Evolutionary conservation across 225 moss, liverwort and hornwort species (phyloP).

Genomic region (Takakia lepidozioides): DNA sequence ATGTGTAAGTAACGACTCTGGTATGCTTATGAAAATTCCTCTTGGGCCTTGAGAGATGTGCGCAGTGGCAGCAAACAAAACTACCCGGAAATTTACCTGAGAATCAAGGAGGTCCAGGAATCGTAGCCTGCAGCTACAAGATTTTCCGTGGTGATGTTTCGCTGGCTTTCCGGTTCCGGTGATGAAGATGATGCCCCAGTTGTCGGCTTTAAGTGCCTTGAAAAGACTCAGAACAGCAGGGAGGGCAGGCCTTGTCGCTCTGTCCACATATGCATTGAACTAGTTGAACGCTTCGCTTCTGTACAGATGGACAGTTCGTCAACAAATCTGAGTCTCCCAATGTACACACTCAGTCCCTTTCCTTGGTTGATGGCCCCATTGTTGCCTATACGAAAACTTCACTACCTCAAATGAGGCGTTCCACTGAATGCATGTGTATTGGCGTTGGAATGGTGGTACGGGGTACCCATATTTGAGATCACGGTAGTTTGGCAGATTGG

Average conservation of each 20-base stretch:
- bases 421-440: no score
- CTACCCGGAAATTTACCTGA: constrained; percentile 36
- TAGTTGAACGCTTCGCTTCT: constrained; percentile 78
- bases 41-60: no score
- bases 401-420: no score
- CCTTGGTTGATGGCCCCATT: no score
- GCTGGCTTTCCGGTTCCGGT: constrained; percentile 69
- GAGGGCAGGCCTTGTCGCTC: constrained; percentile 54
- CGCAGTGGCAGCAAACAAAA: no score
- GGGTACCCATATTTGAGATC: constrained; percentile 81
- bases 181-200: constrained; percentile 78
- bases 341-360: no score
- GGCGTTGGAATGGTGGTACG: not conserved
- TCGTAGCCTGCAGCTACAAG: constrained; percentile 57
- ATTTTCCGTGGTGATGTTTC: constrained; percentile 67
- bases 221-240: constrained; percentile 57
- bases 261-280: constrained; percentile 80
- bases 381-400: not conserved
- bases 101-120: constrained; percentile 48
- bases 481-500: constrained; percentile 78
- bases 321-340: no score
- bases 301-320: constrained; percentile 9
- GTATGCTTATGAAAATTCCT: no score
- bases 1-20: no score
- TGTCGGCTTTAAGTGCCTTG: constrained; percentile 38